phyloP scores from a whole-genome alignment of 2,329 filamentous ascomycete genomes.

The Pseudocercospora fuligena region DNA sequence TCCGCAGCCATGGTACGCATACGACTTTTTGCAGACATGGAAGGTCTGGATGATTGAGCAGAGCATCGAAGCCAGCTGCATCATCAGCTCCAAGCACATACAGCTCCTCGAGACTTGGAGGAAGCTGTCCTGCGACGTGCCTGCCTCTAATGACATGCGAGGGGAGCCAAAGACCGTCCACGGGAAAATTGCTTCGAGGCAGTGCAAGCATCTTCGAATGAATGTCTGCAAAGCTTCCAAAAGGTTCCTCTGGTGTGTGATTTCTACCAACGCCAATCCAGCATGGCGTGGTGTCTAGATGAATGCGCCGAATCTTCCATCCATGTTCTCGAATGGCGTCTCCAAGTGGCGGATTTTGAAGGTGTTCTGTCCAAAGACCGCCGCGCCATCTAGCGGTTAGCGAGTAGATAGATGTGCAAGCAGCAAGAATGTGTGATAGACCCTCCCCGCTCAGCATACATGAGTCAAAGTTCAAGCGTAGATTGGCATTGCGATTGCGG shows the following conservation, averaged over 20 bases:
- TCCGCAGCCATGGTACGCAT: conserved; percentile 1
- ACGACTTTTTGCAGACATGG: background rate
- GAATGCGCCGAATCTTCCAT: background rate
- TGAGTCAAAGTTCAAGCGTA: background rate
- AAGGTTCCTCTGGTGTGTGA: background rate
- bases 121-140: background rate
- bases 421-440: background rate
- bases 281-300: conserved; percentile 1
- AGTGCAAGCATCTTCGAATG: background rate
- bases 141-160: background rate
- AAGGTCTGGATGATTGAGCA: background rate
- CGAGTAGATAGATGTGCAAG: background rate
- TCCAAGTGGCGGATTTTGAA: background rate
- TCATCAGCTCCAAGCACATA: conserved; percentile 1
- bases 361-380: background rate
- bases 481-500: background rate
- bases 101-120: conserved; percentile 1
- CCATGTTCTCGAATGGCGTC: background rate
- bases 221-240: background rate
- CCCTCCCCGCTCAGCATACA: conserved; percentile 3
- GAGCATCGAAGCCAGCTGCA: background rate
- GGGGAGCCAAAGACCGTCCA: background rate
- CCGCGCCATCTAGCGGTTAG: background rate
- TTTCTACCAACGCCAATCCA: background rate
- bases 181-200: background rate